These are phyloP conservation scores for Phytopythium mirpurense DNA, from an alignment of 352 stramenopile species.

Conservation along the genomic window DNA sequence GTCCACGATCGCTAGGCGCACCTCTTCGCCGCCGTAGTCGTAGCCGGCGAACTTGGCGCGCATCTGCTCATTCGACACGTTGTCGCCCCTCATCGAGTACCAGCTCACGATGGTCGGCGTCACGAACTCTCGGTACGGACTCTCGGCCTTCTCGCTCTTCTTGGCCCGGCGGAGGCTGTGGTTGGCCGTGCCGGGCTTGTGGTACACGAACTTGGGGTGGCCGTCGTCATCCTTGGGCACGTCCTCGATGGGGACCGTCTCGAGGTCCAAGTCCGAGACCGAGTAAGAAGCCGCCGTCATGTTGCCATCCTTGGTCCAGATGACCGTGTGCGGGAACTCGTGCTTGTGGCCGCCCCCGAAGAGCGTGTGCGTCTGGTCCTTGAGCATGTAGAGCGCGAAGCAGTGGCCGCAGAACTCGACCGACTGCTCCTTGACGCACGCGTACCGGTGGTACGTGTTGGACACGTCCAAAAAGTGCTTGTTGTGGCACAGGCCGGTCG, in stretches of 20 bases:
- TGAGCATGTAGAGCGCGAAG: conserved; percentile 6
- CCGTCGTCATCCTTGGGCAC: neutral
- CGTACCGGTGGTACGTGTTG: conserved; percentile 12
- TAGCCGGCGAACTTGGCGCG: neutral
- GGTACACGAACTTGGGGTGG: conserved; percentile 12
- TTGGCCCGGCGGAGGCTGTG: conserved; percentile 5
- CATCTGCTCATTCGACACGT: neutral
- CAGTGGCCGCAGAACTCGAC: conserved; percentile 7
- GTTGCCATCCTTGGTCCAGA: conserved; percentile 17
- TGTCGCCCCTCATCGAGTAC: conserved; percentile 17
- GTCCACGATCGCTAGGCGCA: no score
- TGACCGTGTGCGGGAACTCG: conserved; percentile 32
- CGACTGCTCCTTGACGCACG: neutral
- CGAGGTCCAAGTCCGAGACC: no score
- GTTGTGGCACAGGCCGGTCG: no score
- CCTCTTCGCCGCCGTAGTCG: no score
- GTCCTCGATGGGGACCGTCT: neutral
- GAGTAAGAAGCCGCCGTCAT: neutral
- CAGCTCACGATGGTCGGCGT: conserved; percentile 10
- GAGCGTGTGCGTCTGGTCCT: neutral
- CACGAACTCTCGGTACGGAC: conserved; percentile 5
- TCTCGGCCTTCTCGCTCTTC: conserved; percentile 7
- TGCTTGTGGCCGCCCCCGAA: conserved; percentile 18
- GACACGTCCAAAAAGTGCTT: conserved; percentile 8
- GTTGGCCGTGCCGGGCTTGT: conserved; percentile 4